Evolutionary conservation across 169 alveolate species (phyloP).

Genomic region (Plasmodium cynomolgi): DNA sequence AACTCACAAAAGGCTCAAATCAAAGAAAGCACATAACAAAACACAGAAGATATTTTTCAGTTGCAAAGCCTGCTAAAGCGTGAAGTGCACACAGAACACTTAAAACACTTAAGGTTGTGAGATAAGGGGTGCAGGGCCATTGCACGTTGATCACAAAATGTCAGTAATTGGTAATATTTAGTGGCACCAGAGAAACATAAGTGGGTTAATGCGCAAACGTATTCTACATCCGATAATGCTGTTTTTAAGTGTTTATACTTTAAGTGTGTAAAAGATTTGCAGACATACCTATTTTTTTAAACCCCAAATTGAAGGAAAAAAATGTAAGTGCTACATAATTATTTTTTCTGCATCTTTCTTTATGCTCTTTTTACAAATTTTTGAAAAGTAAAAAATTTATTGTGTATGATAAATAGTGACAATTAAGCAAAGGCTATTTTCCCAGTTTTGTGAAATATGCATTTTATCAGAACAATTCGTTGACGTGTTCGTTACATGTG

Average conservation of each 20-base stretch:
- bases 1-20: background rate
- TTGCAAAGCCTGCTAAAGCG: background rate
- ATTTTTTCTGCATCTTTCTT: background rate
- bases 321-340: background rate
- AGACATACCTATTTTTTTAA: background rate
- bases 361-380: background rate
- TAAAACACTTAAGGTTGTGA: background rate
- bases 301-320: background rate
- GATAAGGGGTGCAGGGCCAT: background rate
- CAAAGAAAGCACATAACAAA: background rate
- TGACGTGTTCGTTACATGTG: background rate
- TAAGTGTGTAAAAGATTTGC: background rate
- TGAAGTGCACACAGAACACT: background rate
- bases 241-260: background rate
- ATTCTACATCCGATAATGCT: background rate
- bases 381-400: background rate
- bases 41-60: background rate
- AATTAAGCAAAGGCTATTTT: background rate
- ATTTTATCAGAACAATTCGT: background rate
- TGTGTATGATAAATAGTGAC: background rate
- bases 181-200: background rate
- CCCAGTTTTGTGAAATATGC: background rate
- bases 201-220: background rate
- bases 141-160: background rate
- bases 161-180: background rate